phyloP scores from a whole-genome alignment of 257 asterid genomes.

The Gardenia jasminoides region DNA sequence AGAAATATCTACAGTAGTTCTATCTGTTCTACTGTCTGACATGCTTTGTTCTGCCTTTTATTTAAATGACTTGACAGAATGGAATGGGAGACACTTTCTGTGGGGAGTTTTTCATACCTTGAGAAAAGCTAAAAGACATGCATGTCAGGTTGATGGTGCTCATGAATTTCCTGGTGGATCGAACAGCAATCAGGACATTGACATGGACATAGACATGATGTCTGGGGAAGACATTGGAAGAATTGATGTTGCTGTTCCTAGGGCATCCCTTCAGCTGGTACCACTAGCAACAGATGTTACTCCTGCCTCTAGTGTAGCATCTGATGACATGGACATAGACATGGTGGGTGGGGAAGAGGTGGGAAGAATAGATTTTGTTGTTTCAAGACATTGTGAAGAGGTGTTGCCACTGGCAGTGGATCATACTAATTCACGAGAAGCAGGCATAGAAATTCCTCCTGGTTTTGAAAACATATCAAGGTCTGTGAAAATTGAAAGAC shows the following conservation, averaged over 20 bases:
- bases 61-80: slow-evolving; percentile 37
- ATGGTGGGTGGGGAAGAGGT: slow-evolving; percentile 48
- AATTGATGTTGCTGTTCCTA: slow-evolving; percentile 29
- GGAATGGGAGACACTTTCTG: slow-evolving; percentile 48
- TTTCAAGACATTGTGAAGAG: slow-evolving; percentile 6
- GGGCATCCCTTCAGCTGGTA: background rate
- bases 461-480: slow-evolving; percentile 22
- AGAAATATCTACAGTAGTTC: background rate
- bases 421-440: slow-evolving; percentile 3
- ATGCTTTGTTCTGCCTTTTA: background rate
- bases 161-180: slow-evolving; percentile 1
- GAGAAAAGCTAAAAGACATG: background rate
- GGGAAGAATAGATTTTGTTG: slow-evolving; percentile 39
- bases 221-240: slow-evolving; percentile 49
- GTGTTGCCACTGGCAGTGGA: background rate
- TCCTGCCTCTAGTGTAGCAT: slow-evolving; percentile 4
- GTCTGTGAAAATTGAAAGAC: slow-evolving; percentile 4
- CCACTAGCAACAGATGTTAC: background rate
- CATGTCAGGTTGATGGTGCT: background rate
- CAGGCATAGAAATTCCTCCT: slow-evolving; percentile 28
- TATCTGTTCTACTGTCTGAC: background rate
- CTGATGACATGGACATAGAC: slow-evolving; percentile 42
- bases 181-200: slow-evolving; percentile 23
- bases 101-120: slow-evolving; percentile 63
- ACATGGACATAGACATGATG: slow-evolving; percentile 62